A percentile compares a stretch with the other conserved stretches of the same genome.
These are phyloP conservation scores for Talaromyces ruber DNA, from an alignment of 495 filamentous ascomycete species.

Conservation along the genomic window DNA sequence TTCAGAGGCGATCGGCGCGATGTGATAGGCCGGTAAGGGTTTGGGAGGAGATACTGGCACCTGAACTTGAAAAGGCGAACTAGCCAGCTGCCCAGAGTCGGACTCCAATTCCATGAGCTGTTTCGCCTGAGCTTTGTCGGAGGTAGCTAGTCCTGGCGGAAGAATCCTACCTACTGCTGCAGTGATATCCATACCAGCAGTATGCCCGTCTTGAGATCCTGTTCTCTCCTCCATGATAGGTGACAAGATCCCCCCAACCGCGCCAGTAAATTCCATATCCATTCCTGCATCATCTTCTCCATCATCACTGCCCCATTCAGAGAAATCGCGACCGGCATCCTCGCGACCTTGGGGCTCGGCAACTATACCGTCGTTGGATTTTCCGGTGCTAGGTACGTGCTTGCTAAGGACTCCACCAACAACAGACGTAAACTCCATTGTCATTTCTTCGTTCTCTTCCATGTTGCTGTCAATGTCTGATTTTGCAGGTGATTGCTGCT, in stretches of 20 bases:
- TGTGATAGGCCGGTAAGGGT: constrained; percentile 22
- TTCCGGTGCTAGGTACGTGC: constrained; percentile 10
- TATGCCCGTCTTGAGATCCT: constrained; percentile 36
- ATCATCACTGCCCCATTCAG: constrained; percentile 21
- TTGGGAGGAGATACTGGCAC: constrained; percentile 23
- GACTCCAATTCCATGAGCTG: constrained; percentile 51
- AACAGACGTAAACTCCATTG: constrained; percentile 74
- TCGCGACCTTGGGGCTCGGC: constrained; percentile 18
- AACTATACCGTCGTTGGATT: constrained; percentile 18
- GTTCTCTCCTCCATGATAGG: constrained; percentile 21
- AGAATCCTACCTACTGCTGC: constrained; percentile 49
- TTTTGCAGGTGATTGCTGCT: constrained; percentile 23
- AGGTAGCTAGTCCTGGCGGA: constrained; percentile 25
- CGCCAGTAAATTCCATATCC: constrained; percentile 68
- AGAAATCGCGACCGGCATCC: constrained; percentile 13
- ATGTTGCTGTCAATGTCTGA: constrained; percentile 26
- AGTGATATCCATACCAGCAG: constrained; percentile 53
- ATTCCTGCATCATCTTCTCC: constrained; percentile 32
- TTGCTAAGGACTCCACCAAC: constrained; percentile 55
- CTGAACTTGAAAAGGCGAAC: constrained; percentile 43
- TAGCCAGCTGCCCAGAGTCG: constrained; percentile 43
- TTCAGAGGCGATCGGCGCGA: constrained; percentile 44
- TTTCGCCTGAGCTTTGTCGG: constrained; percentile 42
- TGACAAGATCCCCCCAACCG: constrained; percentile 59
- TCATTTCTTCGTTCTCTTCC: constrained; percentile 63